A percentile compares a stretch with the other conserved stretches of the same genome.
These are phyloP conservation scores for Coemansia sp. DNA, from an alignment of 192 early-diverging fungal species.

Conservation along the genomic window DNA sequence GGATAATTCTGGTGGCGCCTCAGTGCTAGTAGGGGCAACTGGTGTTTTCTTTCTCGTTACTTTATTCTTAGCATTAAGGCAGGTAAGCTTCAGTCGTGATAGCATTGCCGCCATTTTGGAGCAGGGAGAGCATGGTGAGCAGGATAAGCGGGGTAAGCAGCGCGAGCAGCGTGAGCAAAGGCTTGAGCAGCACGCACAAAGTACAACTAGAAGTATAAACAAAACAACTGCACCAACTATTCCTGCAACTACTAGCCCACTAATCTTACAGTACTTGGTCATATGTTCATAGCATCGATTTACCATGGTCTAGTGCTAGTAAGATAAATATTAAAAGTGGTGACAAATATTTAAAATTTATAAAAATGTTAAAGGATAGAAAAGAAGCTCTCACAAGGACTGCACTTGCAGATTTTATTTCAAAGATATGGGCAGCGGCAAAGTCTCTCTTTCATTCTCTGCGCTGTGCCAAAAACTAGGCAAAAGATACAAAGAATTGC, in stretches of 20 bases:
- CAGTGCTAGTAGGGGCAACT: not conserved
- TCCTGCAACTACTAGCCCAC: not conserved
- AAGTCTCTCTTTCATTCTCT: too few species aligned
- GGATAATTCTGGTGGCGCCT: not conserved
- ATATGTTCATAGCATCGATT: not conserved
- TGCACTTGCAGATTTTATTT: too few species aligned
- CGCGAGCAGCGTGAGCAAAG: too few species aligned
- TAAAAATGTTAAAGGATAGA: not conserved
- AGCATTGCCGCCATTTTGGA: too few species aligned
- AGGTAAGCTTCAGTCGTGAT: not conserved
- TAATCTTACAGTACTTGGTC: constrained; percentile 7
- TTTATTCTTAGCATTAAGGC: not conserved
- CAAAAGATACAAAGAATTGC: too few species aligned
- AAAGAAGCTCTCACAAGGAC: not conserved
- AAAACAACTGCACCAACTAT: not conserved
- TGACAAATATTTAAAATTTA: constrained; percentile 1
- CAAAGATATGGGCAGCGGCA: too few species aligned
- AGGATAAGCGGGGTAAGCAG: too few species aligned
- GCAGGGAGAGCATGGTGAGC: not conserved
- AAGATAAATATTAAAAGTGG: not conserved
- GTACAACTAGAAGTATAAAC: not conserved
- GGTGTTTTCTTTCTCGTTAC: not conserved
- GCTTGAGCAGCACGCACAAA: not conserved
- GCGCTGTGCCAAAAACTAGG: too few species aligned
- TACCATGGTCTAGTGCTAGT: not conserved